These are phyloP conservation scores for Crithidia expoeki DNA, from an alignment of 208 protist genomes.

Conservation along the genomic window DNA sequence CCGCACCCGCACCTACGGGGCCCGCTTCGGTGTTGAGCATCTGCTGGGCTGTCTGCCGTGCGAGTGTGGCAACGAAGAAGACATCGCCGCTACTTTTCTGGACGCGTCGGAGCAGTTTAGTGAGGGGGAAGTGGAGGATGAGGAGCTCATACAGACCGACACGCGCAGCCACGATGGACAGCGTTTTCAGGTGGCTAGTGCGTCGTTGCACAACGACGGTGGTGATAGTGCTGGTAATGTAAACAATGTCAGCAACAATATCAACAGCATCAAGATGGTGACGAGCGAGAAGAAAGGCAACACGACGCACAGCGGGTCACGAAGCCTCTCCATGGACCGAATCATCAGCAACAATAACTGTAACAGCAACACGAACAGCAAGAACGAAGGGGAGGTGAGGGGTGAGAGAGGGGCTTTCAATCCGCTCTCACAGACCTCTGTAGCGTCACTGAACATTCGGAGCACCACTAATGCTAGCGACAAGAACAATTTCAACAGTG, in stretches of 20 bases:
- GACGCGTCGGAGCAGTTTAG: neutral
- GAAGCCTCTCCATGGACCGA: neutral
- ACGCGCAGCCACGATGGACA: neutral
- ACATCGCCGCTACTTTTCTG: conserved; percentile 9
- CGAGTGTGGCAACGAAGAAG: conserved; percentile 10
- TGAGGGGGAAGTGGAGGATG: conserved; percentile 6
- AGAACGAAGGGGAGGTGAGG: too few relatives aligned
- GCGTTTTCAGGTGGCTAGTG: neutral
- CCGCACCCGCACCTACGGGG: conserved; percentile 34
- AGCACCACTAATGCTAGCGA: neutral
- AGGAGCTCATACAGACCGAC: neutral
- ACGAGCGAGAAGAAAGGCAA: neutral
- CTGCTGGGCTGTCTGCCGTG: conserved; percentile 22
- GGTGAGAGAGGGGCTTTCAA: neutral
- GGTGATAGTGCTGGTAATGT: neutral
- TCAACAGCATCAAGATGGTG: neutral
- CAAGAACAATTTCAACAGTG: neutral
- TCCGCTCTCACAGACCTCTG: neutral
- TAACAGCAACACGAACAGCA: neutral
- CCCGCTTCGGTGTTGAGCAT: conserved; percentile 42
- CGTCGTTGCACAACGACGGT: neutral
- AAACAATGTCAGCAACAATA: neutral
- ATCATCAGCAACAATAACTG: neutral
- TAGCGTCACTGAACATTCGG: neutral
- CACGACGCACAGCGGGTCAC: neutral